Base-by-base conservation (phyloP, 495 filamentous ascomycete genomes). In the Parmelia sp. region DNA sequence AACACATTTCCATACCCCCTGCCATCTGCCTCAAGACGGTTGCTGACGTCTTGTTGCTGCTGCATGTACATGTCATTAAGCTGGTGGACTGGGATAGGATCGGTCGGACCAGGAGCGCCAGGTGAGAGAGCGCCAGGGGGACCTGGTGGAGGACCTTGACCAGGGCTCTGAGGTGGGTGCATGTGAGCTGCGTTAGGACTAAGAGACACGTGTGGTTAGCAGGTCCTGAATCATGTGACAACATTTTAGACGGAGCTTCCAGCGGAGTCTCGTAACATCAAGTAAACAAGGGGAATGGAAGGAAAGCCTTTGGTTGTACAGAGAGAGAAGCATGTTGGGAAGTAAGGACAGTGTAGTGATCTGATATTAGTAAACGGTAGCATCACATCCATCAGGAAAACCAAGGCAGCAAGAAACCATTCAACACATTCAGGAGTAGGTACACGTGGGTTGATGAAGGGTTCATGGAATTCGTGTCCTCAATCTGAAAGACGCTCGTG, bases 181-280 rank as follows among this genome's bases (percentile, higher is more conserved):
- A 74, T 72, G 57, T 81, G 79, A 67, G 75, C 76, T 61, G 79
- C 75, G 71, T 81, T 73, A 65, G 75, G 76, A 77, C 79, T 81
- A 74, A 65, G 73, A 59, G 36, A 25, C 55, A 57, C n/a, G 6
- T 57, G 31, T 47, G 66, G 69, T 68, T 69, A 67, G 66, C 67
- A 74, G 12, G 19, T 60, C 42, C 17, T 23, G 21, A 40, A 40
- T 17, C 1, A 19, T 31, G 15, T 39, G 57, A 21, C n/a, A 40
- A 6, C 35, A 15, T 57, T 63, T 10, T 44, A n/a, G 40, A n/a
- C 14, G 6, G 10, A 33, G 51, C 51, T 15, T 9, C 23, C 35
- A 40, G 57, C 35, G 11, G 21, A 59, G 14, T 15, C 21, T 40
- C 10, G 12, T 8, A 59, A 27, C 27, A 33, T 35, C 12, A 17